phyloP scores from a whole-genome alignment of 176 grass and related monocot genomes.

The Oryza meyeriana region DNA sequence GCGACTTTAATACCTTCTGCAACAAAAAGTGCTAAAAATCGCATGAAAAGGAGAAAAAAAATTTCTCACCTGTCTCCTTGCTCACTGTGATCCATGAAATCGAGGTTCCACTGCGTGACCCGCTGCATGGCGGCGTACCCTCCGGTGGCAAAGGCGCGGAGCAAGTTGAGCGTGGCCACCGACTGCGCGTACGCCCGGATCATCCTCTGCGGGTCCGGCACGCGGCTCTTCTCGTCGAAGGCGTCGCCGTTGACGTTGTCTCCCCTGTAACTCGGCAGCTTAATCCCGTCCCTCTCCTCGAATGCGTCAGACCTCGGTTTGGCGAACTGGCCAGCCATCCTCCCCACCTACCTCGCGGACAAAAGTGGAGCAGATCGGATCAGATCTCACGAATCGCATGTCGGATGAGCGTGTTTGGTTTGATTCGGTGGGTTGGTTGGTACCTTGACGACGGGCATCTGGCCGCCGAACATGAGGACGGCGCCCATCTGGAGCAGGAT shows the following conservation, averaged over 20 bases:
- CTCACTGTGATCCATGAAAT: conserved; percentile 92
- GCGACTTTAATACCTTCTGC: background rate
- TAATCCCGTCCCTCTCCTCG: conserved; percentile 80
- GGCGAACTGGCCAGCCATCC: conserved; percentile 98
- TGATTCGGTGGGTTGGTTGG: background rate
- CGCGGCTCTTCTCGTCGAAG: conserved; percentile 68
- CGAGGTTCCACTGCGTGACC: conserved; percentile 89
- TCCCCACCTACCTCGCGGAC: conserved; percentile 50
- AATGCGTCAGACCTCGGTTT: conserved; percentile 78
- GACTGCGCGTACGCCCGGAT: conserved; percentile 81
- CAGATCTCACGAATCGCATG: conserved; percentile 29
- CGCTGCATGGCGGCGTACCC: conserved; percentile 94
- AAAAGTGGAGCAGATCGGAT: conserved; percentile 23
- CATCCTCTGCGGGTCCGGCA: conserved; percentile 86
- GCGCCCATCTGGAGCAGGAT: conserved; percentile 96
- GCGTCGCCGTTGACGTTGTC: conserved; percentile 89
- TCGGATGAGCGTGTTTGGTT: background rate
- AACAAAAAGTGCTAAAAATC: conserved; percentile 7
- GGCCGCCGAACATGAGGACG: conserved; percentile 97
- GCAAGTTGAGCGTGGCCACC: conserved; percentile 83
- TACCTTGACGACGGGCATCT: conserved; percentile 95
- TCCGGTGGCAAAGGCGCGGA: conserved; percentile 86
- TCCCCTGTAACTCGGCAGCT: conserved; percentile 94
- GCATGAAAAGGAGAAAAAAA: background rate
- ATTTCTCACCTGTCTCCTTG: conserved; percentile 75